Evolutionary conservation across 768 basidiomycete species (phyloP).

Genomic region (Phallus indusiatus): DNA sequence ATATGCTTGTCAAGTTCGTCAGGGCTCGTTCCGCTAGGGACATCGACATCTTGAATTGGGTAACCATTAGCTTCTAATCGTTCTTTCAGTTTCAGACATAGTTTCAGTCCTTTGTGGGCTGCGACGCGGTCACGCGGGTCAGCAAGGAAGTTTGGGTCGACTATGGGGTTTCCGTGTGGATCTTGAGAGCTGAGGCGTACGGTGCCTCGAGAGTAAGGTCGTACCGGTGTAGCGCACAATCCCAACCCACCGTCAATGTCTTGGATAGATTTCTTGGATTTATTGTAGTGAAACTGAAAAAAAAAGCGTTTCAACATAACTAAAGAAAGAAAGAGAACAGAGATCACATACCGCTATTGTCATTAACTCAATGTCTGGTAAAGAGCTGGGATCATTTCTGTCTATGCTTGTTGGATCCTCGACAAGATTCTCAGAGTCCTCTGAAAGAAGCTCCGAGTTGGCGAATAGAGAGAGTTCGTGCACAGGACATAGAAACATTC

Average conservation of each 20-base stretch:
- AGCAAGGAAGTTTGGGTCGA: conserved; percentile 20
- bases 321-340: background rate
- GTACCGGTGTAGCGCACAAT: conserved; percentile 14
- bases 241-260: background rate
- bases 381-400: conserved; percentile 14
- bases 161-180: conserved; percentile 20
- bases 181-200: conserved; percentile 23
- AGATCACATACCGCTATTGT: conserved; percentile 8
- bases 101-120: conserved; percentile 10
- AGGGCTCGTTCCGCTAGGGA: conserved; percentile 21
- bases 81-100: conserved; percentile 14
- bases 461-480: conserved; percentile 25
- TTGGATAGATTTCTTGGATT: background rate
- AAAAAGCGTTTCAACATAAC: background rate
- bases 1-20: conserved; percentile 25
- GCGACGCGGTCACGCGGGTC: background rate
- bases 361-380: conserved; percentile 34
- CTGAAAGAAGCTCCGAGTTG: conserved; percentile 20
- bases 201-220: conserved; percentile 17
- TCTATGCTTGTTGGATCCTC: conserved; percentile 11
- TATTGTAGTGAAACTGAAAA: background rate
- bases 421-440: background rate
- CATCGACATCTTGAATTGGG: conserved; percentile 17
- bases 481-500: conserved; percentile 23
- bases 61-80: conserved; percentile 20